phyloP scores from a whole-genome alignment of 495 filamentous ascomycete genomes.

The Aspergillus indologenus region DNA sequence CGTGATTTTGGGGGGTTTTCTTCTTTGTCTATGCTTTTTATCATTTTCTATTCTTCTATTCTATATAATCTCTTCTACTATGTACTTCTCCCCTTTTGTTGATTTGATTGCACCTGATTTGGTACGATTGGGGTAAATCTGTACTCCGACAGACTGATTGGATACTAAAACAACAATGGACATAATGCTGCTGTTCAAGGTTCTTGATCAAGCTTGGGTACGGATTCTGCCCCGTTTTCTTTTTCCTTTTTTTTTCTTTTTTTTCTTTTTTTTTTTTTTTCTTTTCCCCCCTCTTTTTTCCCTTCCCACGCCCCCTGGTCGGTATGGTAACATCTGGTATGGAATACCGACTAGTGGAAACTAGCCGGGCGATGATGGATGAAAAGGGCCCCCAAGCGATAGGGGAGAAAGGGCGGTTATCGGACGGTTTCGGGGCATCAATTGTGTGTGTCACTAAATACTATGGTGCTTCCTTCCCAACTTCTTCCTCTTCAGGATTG shows the following conservation, averaged over 20 bases:
- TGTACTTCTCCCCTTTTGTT: neutral
- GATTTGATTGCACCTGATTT: neutral
- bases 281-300: neutral
- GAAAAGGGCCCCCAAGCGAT: neutral
- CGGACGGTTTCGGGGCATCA: neutral
- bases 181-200: too few relatives aligned
- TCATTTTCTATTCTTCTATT: too few relatives aligned
- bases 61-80: neutral
- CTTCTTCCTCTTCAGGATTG: neutral
- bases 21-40: neutral
- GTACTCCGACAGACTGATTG: neutral
- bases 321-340: neutral
- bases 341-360: neutral
- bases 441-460: too few relatives aligned
- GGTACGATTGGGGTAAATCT: neutral
- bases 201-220: neutral
- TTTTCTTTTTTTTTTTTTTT: neutral
- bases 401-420: slow-evolving; percentile 8
- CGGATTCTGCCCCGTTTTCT: neutral
- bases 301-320: neutral
- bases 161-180: neutral
- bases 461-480: neutral
- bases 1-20: too few relatives aligned
- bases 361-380: neutral
- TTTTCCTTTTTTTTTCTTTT: neutral